phyloP scores from a whole-genome alignment of 2,329 filamentous ascomycete species.

The Septoria linicola region DNA sequence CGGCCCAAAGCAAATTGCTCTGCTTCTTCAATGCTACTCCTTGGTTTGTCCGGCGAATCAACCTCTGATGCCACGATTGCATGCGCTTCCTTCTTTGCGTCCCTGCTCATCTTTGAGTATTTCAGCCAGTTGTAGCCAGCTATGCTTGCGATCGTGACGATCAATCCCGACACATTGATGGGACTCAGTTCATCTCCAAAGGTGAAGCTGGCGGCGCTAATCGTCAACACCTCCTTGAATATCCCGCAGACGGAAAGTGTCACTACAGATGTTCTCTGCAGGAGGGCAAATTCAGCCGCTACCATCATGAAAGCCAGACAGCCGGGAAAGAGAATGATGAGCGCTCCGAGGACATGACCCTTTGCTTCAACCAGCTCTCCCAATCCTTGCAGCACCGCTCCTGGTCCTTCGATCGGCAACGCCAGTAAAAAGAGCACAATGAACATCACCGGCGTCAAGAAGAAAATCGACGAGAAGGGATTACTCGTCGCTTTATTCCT shows the following conservation, averaged over 20 bases:
- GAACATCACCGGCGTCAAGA: conserved; percentile 97
- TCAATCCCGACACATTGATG: conserved; percentile 80
- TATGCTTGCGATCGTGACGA: conserved; percentile 85
- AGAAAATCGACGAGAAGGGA: conserved; percentile 95
- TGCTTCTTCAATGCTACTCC: conserved; percentile 11
- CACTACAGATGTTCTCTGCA: conserved; percentile 93
- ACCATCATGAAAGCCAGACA: conserved; percentile 95
- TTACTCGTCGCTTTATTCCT: conserved; percentile 94
- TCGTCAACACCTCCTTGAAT: conserved; percentile 98
- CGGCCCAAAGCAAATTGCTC: conserved; percentile 24
- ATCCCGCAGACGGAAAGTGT: conserved; percentile 96
- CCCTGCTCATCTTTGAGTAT: conserved; percentile 79
- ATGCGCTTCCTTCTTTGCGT: conserved; percentile 59
- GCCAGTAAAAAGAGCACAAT: conserved; percentile 75
- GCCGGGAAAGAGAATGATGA: conserved; percentile 85
- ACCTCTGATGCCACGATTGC: conserved; percentile 41
- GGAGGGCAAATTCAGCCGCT: conserved; percentile 87
- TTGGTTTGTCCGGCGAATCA: conserved; percentile 8
- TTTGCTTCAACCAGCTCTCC: conserved; percentile 62
- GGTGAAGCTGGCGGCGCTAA: conserved; percentile 79
- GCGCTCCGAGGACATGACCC: conserved; percentile 64
- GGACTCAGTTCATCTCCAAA: conserved; percentile 86
- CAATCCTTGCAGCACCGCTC: conserved; percentile 65
- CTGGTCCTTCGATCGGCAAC: conserved; percentile 78
- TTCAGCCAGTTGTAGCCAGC: conserved; percentile 93